Conservation (phyloP, 352 stramenopile species). For the Phytophthora sp. region DNA sequence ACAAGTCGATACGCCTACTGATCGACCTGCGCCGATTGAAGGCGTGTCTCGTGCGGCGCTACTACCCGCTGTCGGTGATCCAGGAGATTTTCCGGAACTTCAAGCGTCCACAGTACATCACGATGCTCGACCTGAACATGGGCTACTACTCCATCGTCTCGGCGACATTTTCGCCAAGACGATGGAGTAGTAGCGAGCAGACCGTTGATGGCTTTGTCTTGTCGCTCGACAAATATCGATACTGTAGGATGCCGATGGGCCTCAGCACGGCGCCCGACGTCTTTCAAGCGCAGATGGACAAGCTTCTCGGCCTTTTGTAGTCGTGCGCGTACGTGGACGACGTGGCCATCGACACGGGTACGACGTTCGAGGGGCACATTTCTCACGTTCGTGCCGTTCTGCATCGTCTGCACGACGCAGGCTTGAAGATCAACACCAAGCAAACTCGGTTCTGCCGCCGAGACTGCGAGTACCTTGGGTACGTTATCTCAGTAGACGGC, state of each 20-base stretch:
- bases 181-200: too few relatives aligned
- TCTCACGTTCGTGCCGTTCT: not conserved
- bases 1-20: not conserved
- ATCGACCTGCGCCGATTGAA: not conserved
- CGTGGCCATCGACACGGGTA: constrained; percentile 3
- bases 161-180: too few relatives aligned
- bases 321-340: constrained; percentile 5
- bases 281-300: constrained; percentile 10
- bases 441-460: too few relatives aligned
- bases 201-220: constrained; percentile 4
- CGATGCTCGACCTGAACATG: not conserved
- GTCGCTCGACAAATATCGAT: too few relatives aligned
- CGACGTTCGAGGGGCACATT: constrained; percentile 4
- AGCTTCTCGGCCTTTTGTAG: not conserved
- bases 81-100: constrained; percentile 1
- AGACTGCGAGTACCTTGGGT: too few relatives aligned
- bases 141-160: not conserved
- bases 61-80: constrained; percentile 1
- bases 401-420: not conserved
- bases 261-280: not conserved
- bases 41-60: not conserved
- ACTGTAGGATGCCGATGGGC: constrained; percentile 3
- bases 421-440: too few relatives aligned
- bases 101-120: constrained; percentile 4
- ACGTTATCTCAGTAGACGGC: too few relatives aligned